Percentiles rank a stretch among this genome's conserved stretches.
Conservation (phyloP, 2,329 filamentous ascomycete species). For the Venturia oleaginea region DNA sequence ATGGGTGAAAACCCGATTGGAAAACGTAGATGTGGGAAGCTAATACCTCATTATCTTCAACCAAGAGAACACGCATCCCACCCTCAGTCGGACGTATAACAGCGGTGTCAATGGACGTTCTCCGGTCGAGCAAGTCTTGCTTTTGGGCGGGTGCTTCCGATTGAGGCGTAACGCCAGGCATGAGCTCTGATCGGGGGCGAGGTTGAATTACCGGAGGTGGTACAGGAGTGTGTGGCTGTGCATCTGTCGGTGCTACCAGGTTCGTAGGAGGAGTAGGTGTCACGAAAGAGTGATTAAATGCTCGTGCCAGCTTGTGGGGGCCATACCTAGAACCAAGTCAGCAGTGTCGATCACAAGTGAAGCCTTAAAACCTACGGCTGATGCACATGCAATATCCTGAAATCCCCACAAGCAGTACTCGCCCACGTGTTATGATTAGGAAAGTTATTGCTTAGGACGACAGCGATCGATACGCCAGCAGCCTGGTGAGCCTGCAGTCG, state of each 20-base stretch:
- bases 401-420: neutral
- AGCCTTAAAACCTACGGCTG: neutral
- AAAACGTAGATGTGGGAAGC: constrained; percentile 19
- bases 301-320: neutral
- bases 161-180: neutral
- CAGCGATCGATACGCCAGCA: neutral
- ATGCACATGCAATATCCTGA: neutral
- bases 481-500: neutral
- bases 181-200: neutral
- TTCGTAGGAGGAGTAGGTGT: neutral
- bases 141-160: neutral
- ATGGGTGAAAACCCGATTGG: no score
- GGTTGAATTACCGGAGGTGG: neutral
- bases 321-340: neutral
- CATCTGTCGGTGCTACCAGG: neutral
- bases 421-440: neutral
- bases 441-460: constrained; percentile 1
- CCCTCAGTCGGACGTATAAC: neutral
- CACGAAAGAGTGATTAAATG: neutral
- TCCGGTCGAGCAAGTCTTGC: neutral
- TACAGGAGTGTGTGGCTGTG: neutral
- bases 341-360: neutral
- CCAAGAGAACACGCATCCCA: constrained; percentile 21
- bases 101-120: neutral
- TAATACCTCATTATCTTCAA: constrained; percentile 24